These are phyloP conservation scores for Xylariaceae sp. DNA, from an alignment of 2,329 filamentous ascomycete species.

Conservation along the genomic window DNA sequence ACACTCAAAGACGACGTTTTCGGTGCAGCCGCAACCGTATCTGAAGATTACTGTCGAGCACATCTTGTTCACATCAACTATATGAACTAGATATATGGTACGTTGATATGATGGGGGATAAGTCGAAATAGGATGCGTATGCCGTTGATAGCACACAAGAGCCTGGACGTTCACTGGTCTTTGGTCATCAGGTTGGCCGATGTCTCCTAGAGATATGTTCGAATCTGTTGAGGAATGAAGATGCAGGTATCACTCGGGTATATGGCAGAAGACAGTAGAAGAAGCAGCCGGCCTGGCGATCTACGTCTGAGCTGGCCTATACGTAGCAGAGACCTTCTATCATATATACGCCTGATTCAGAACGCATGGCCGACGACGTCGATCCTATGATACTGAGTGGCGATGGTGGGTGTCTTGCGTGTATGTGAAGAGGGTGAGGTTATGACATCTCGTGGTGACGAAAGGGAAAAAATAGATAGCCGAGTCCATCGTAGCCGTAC, in stretches of 20 bases:
- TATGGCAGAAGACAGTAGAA: background rate
- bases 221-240: background rate
- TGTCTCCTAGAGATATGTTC: background rate
- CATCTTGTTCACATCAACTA: slow-evolving; percentile 16
- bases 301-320: background rate
- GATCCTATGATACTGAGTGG: background rate
- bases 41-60: slow-evolving; percentile 25
- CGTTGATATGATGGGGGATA: no score
- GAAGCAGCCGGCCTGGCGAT: background rate
- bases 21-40: slow-evolving; percentile 29
- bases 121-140: background rate
- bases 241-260: background rate
- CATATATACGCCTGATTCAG: background rate
- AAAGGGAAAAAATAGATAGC: background rate
- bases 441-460: background rate
- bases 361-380: background rate
- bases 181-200: background rate
- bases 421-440: background rate
- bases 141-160: background rate
- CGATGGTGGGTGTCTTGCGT: background rate
- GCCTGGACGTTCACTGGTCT: background rate
- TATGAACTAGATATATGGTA: background rate
- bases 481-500: background rate
- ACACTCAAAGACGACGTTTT: slow-evolving; percentile 25
- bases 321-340: background rate